Evolutionary conservation across 768 basidiomycete species (phyloP).

Genomic region (Gloeostereum incarnatum): DNA sequence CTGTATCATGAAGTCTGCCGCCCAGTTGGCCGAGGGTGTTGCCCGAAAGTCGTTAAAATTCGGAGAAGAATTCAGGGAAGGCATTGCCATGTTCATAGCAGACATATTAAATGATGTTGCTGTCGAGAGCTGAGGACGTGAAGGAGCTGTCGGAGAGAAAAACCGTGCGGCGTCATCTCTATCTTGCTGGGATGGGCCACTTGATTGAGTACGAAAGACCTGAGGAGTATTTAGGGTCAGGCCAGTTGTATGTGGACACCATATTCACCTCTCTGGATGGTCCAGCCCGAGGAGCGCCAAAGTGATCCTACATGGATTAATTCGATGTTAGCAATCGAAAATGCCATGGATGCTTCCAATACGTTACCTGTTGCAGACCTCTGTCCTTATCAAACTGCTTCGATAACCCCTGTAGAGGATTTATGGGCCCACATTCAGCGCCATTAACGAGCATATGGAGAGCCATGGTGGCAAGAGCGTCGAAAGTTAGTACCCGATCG

Average conservation of each 20-base stretch:
- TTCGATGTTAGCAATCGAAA: too few relatives aligned
- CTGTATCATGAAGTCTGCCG: constrained; percentile 10
- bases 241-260: constrained; percentile 1
- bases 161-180: constrained; percentile 61
- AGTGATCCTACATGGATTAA: constrained; percentile 48
- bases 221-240: constrained; percentile 14
- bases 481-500: background rate
- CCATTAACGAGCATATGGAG: constrained; percentile 71
- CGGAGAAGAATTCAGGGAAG: constrained; percentile 19
- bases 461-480: constrained; percentile 40
- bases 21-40: constrained; percentile 3
- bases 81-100: constrained; percentile 40
- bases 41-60: too few relatives aligned
- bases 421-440: constrained; percentile 80
- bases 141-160: constrained; percentile 34
- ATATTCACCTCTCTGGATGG: constrained; percentile 51
- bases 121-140: constrained; percentile 24
- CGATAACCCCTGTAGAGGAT: constrained; percentile 70
- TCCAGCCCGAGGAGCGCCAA: constrained; percentile 48
- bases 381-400: constrained; percentile 77
- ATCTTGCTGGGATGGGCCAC: constrained; percentile 29
- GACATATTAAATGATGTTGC: constrained; percentile 50
- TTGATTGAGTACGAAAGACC: constrained; percentile 52
- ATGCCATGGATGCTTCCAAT: constrained; percentile 4
- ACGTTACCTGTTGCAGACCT: constrained; percentile 66